A percentile compares a stretch with the other conserved stretches of the same genome.
Evolutionary conservation across 2,329 filamentous ascomycete species (phyloP).

Genomic region (Alternaria sp.): DNA sequence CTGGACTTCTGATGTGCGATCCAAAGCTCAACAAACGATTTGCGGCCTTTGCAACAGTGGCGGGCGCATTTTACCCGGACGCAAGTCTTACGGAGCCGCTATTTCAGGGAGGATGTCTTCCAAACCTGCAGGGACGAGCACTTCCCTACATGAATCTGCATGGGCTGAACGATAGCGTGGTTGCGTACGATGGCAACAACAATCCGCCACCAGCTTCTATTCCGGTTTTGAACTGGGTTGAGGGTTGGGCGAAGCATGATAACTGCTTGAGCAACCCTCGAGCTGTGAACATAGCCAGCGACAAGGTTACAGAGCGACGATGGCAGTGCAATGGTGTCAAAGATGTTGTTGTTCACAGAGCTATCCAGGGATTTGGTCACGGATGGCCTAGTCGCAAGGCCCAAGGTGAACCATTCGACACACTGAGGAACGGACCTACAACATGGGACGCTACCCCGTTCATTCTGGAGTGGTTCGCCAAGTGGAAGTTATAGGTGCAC

Average conservation of each 20-base stretch:
- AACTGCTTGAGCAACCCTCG: slow-evolving; percentile 12
- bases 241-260: slow-evolving; percentile 19
- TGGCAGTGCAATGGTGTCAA: slow-evolving; percentile 28
- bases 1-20: slow-evolving; percentile 58
- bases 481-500: slow-evolving; percentile 21
- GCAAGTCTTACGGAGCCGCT: slow-evolving; percentile 25
- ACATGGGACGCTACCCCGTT: slow-evolving; percentile 34
- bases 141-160: slow-evolving; percentile 34
- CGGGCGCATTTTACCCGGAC: slow-evolving; percentile 55
- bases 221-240: slow-evolving; percentile 25
- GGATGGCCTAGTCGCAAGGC: slow-evolving; percentile 31
- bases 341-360: slow-evolving; percentile 26
- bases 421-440: slow-evolving; percentile 27
- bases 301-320: slow-evolving; percentile 17
- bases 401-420: slow-evolving; percentile 32
- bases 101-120: slow-evolving; percentile 25
- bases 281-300: slow-evolving; percentile 15
- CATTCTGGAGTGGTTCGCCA: slow-evolving; percentile 31
- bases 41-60: slow-evolving; percentile 59
- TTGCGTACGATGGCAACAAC: slow-evolving; percentile 36
- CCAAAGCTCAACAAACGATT: slow-evolving; percentile 51
- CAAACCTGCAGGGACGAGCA: neutral
- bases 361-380: slow-evolving; percentile 33
- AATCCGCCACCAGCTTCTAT: slow-evolving; percentile 25
- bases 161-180: slow-evolving; percentile 30